These are phyloP conservation scores for Globisporangium okanoganense DNA, from an alignment of 352 stramenopile genomes.

Conservation along the genomic window DNA sequence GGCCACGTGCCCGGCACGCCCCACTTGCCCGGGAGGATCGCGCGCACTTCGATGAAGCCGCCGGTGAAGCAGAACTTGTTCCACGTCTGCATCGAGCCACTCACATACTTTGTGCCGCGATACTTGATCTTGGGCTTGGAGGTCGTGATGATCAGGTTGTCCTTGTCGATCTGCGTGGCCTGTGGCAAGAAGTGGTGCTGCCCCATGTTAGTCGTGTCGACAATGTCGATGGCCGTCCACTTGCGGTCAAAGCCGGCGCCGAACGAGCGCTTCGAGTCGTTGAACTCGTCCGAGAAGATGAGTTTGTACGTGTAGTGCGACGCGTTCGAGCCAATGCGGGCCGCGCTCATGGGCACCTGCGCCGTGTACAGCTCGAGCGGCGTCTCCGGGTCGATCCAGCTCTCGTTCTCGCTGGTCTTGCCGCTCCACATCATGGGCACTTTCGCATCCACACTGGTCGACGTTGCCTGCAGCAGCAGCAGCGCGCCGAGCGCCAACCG, in stretches of 20 bases:
- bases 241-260: constrained; percentile 92
- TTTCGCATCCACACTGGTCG: constrained; percentile 13
- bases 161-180: constrained; percentile 90
- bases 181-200: constrained; percentile 96
- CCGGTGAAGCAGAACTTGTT: constrained; percentile 99
- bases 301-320: constrained; percentile 65
- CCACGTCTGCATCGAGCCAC: constrained; percentile 95
- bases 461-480: constrained; percentile 11
- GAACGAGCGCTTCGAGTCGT: constrained; percentile 91
- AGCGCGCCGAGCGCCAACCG: constrained; percentile 18
- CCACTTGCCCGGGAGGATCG: constrained; percentile 93
- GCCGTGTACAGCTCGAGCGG: constrained; percentile 42
- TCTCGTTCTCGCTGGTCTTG: constrained; percentile 38
- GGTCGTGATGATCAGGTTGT: constrained; percentile 92
- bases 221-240: constrained; percentile 96
- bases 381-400: constrained; percentile 84
- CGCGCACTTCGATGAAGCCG: constrained; percentile 93
- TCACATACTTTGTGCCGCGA: constrained; percentile 75
- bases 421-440: constrained; percentile 23
- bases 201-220: constrained; percentile 92
- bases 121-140: constrained; percentile 83
- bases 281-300: constrained; percentile 98
- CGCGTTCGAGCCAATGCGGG: constrained; percentile 23
- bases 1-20: constrained; percentile 95
- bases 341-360: constrained; percentile 37